Base-by-base conservation (phyloP, 805 yeast species). In the Candida incommunis region DNA sequence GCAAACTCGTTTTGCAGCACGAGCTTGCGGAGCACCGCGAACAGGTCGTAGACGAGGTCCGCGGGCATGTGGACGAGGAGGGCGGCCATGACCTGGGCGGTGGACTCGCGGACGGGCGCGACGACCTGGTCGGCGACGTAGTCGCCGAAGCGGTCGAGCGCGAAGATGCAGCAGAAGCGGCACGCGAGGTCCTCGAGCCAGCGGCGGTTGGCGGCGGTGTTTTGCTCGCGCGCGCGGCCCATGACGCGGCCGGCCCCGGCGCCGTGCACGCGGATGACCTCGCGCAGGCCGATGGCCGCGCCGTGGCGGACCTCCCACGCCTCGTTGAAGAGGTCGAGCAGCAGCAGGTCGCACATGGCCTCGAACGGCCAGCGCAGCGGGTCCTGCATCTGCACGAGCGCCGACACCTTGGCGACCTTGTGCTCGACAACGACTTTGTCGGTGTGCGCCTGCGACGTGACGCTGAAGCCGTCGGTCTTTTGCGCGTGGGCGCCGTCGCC, bases 241-340 rank as follows among this genome's bases (percentile, higher is more conserved):
- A 72, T 71, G 4, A 84, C 71, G 62, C 94, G 74, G 15, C 96
- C 96, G 2, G 90, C 94, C 22, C 90, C 82, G 23, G 66, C 66
- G 0, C 96, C 96, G 53, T 88, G 97, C 48, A 75, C 78, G 48
- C 76, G 75, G 41, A 86, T 70, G 44, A 92, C 71, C 60, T 92
- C 99, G 58, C 97, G 71, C 31, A 92, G 66, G 0, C 97, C 97
- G 54, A 92, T 70, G 2, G 94, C 83, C 0, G 96, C 87, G 27
- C 98, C 99, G 63, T 92, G 99, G 53, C 99, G 75, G 15, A 80
- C 71, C 64, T 92, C 97, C 99, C 99, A 92, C 40, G 71, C 70
- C 35, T 85, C 94, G 49, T 80, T 79, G 58, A 85, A 85, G 47
- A 92, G 64, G 54, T 87, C 95, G 34, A 76, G 76, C 48, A 86